These are phyloP conservation scores for Venturia carpophila DNA, from an alignment of 2,329 filamentous ascomycete genomes.

Conservation along the genomic window DNA sequence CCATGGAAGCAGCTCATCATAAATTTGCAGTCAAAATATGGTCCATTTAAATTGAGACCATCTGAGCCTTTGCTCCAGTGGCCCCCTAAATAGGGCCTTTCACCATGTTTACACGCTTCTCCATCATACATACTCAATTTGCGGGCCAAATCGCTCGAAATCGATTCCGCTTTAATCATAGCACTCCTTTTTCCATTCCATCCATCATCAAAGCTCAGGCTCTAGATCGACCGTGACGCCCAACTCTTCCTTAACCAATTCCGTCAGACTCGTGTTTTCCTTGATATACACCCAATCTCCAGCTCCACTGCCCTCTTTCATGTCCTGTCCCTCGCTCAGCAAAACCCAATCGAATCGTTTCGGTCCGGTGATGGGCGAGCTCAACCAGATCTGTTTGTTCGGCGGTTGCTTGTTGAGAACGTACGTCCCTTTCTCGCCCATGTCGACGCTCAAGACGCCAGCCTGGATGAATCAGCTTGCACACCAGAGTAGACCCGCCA, in stretches of 20 bases:
- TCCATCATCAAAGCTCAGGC: neutral
- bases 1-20: too few species aligned
- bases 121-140: neutral
- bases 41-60: neutral
- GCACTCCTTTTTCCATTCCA: neutral
- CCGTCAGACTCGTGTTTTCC: slow-evolving; percentile 68
- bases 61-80: neutral
- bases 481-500: neutral
- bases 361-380: slow-evolving; percentile 80
- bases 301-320: slow-evolving; percentile 67
- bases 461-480: slow-evolving; percentile 45
- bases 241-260: slow-evolving; percentile 68
- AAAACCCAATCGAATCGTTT: slow-evolving; percentile 92
- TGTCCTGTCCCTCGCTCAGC: slow-evolving; percentile 60
- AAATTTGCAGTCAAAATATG: too few species aligned
- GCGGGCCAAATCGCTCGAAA: neutral
- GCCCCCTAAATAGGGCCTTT: neutral
- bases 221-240: slow-evolving; percentile 13
- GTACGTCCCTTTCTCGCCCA: slow-evolving; percentile 67
- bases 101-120: neutral
- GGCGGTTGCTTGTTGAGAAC: slow-evolving; percentile 98
- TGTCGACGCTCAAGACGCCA: slow-evolving; percentile 72
- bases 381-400: slow-evolving; percentile 96
- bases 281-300: slow-evolving; percentile 84
- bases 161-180: neutral